A percentile compares a stretch with the other conserved stretches of the same genome.
Evolutionary conservation across 225 moss, liverwort and hornwort species (phyloP).

Genomic region (Antitrichia curtipendula): DNA sequence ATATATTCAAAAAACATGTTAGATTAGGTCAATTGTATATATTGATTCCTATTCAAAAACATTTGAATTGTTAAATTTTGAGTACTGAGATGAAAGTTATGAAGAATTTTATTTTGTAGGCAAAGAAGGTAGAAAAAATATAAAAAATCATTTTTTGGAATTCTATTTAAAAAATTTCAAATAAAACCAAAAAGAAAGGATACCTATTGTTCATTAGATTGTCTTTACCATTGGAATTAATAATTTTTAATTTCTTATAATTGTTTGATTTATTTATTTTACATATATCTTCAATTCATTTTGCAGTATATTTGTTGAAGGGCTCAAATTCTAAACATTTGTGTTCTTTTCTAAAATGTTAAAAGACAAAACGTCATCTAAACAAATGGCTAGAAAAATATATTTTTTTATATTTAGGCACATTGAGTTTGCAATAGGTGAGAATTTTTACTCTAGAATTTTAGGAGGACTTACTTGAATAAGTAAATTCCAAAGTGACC

Average conservation of each 20-base stretch:
- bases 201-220: accelerated
- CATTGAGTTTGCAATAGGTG: background rate
- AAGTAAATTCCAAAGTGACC: accelerated
- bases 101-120: background rate
- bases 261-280: accelerated
- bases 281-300: background rate
- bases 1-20: no score
- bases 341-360: background rate
- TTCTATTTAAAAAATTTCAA: background rate
- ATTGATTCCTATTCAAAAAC: background rate
- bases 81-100: background rate
- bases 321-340: accelerated
- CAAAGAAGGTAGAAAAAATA: background rate
- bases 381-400: background rate
- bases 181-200: background rate
- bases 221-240: accelerated
- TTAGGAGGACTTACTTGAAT: accelerated
- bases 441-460: background rate
- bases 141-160: background rate
- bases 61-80: accelerated
- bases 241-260: background rate
- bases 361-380: background rate
- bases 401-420: accelerated
- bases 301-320: background rate
- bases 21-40: background rate